phyloP scores from a whole-genome alignment of 805 yeast species.

The Ogataea kodamae region DNA sequence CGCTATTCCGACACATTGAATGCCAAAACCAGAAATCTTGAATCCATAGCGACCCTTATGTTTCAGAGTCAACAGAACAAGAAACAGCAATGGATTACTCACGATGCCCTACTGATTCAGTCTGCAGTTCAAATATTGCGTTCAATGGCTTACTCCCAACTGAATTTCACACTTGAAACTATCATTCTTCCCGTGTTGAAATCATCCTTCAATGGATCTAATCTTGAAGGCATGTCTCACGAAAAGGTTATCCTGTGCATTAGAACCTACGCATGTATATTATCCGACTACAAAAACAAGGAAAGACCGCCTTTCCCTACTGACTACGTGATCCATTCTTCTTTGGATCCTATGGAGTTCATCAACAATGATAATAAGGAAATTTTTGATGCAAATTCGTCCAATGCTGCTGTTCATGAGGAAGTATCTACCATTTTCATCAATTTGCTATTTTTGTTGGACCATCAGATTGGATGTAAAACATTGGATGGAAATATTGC shows the following conservation, averaged over 20 bases:
- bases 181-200: conserved; percentile 68
- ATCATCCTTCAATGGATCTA: conserved; percentile 52
- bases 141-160: conserved; percentile 72
- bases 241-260: conserved; percentile 71
- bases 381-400: conserved; percentile 41
- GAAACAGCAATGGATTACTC: conserved; percentile 74
- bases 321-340: conserved; percentile 40
- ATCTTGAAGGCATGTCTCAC: conserved; percentile 59
- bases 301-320: conserved; percentile 75
- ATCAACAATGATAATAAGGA: conserved; percentile 35
- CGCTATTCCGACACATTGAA: conserved; percentile 87
- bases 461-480: conserved; percentile 50
- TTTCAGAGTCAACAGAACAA: conserved; percentile 42
- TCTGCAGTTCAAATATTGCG: conserved; percentile 74
- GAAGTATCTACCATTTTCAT: conserved; percentile 63
- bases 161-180: conserved; percentile 76
- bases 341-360: conserved; percentile 34
- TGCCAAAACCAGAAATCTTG: conserved; percentile 77
- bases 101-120: conserved; percentile 57
- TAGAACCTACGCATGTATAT: conserved; percentile 65
- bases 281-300: conserved; percentile 55
- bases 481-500: conserved; percentile 17
- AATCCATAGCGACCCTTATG: conserved; percentile 56
- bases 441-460: conserved; percentile 54
- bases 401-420: conserved; percentile 57